phyloP scores from a whole-genome alignment of 306 rosid genomes.

The Vigna trinervia region DNA sequence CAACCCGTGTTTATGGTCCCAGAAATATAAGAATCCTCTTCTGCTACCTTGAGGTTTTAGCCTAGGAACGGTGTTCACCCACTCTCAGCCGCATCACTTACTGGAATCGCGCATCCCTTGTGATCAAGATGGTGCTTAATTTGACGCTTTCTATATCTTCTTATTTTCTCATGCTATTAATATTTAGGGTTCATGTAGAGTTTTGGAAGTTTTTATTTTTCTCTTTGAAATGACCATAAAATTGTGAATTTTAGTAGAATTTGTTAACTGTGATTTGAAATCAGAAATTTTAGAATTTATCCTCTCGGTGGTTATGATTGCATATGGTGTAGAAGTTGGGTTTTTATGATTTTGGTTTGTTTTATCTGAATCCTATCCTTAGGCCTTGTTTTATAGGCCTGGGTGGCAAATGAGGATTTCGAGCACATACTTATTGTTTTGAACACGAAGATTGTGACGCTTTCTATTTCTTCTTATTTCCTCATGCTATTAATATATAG shows the following conservation, averaged over 20 bases:
- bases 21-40: background rate
- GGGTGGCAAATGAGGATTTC: constrained; percentile 57
- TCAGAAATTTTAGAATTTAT: background rate
- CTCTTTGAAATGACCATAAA: constrained; percentile 9
- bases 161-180: background rate
- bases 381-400: constrained; percentile 31
- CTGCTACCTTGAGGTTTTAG: constrained; percentile 9
- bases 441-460: constrained; percentile 40
- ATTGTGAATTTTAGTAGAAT: background rate
- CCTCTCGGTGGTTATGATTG: background rate
- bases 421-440: constrained; percentile 57
- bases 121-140: constrained; percentile 34
- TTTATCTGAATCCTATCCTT: background rate
- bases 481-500: background rate
- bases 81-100: constrained; percentile 5
- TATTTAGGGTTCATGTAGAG: background rate
- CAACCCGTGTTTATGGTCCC: background rate
- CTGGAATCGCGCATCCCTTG: background rate
- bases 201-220: background rate
- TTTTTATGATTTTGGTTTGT: background rate
- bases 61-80: background rate
- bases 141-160: background rate
- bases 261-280: constrained; percentile 4
- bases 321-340: background rate
- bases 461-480: background rate